A percentile compares a stretch with the other conserved stretches of the same genome.
Conservation (phyloP, 345 rosid genomes). For the Citrus maxima region DNA sequence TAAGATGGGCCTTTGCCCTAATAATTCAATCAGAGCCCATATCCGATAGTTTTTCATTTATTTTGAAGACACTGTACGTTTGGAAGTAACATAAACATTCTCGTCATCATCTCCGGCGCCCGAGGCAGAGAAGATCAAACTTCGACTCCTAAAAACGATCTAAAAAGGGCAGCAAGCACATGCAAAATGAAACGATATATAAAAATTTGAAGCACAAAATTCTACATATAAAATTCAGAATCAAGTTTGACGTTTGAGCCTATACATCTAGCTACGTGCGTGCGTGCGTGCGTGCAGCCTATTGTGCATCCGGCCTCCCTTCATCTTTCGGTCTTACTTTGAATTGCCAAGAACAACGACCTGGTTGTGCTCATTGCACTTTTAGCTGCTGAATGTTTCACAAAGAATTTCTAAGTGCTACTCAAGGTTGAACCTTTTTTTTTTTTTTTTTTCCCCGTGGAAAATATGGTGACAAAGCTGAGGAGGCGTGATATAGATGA, state of each 20-base stretch:
- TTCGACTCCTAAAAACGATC: no score
- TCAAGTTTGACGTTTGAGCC: not conserved
- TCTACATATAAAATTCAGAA: not conserved
- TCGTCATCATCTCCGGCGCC: no score
- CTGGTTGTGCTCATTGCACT: not conserved
- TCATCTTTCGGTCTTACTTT: not conserved
- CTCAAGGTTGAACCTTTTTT: not conserved
- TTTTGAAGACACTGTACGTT: no score
- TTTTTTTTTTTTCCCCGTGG: not conserved
- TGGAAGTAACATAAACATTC: not conserved
- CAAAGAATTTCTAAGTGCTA: not conserved
- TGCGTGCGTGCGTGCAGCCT: no score
- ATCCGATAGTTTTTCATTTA: no score
- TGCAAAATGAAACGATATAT: no score
- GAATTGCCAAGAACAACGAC: conserved; percentile 1
- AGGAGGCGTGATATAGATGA: not conserved
- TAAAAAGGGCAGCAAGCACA: no score
- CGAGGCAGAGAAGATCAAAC: no score
- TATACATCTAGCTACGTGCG: not conserved
- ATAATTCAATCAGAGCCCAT: no score
- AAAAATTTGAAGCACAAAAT: no score
- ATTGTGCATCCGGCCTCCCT: not conserved
- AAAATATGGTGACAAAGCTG: not conserved
- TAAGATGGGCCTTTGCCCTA: no score
- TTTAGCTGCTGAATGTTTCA: not conserved